A percentile compares a stretch with the other conserved stretches of the same genome.
phyloP scores from a whole-genome alignment of 352 stramenopile genomes.

The Blastocystis sp. region DNA sequence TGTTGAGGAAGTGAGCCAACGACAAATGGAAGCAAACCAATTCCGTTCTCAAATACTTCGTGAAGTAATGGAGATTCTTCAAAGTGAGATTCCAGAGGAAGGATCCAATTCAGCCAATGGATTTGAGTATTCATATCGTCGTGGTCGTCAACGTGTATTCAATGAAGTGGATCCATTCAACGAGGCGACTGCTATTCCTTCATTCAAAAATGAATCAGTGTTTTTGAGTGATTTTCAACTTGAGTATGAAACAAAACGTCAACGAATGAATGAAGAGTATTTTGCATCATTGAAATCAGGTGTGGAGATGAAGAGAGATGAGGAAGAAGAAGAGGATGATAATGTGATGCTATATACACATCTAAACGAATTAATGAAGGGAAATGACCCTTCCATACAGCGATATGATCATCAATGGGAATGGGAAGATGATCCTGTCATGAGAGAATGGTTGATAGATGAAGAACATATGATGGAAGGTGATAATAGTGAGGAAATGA shows the following conservation, averaged over 20 bases:
- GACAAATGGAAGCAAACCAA: conserved; percentile 24
- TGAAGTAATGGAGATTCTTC: background rate
- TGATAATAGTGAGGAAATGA: background rate
- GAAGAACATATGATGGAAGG: background rate
- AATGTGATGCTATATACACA: background rate
- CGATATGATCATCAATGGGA: background rate
- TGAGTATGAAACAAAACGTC: conserved; percentile 18
- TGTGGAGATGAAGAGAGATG: background rate
- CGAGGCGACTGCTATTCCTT: background rate
- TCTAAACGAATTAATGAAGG: conserved; percentile 46
- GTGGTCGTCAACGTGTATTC: background rate
- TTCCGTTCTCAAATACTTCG: conserved; percentile 24
- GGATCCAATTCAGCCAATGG: background rate
- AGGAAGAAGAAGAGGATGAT: background rate
- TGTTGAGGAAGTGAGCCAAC: conserved; percentile 19
- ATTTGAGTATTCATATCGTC: conserved; percentile 21
- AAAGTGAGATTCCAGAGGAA: background rate
- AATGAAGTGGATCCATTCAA: background rate
- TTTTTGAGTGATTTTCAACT: background rate
- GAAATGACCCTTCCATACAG: background rate
- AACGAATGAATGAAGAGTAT: conserved; percentile 12
- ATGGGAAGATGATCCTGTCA: background rate
- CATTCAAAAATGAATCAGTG: background rate
- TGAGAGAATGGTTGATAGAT: background rate
- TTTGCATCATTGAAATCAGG: background rate